phyloP scores from a whole-genome alignment of 169 alveolate species.

The Plasmodium yoelii region DNA sequence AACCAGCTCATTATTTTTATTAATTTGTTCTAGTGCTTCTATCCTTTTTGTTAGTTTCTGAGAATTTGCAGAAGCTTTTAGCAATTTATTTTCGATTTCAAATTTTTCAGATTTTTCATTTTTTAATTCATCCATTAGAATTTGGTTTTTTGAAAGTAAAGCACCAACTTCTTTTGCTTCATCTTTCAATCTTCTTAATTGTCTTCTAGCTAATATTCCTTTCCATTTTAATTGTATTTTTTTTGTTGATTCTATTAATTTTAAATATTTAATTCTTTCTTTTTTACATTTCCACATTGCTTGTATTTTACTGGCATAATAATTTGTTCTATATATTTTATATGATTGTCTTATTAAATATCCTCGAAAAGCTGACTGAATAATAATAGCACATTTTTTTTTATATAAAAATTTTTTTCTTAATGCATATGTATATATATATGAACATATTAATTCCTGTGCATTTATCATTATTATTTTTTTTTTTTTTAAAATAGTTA shows the following conservation, averaged over 20 bases:
- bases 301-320: conserved; percentile 85
- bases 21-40: conserved; percentile 79
- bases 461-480: conserved; percentile 11
- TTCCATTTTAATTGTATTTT: conserved; percentile 87
- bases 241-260: conserved; percentile 77
- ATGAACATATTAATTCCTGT: conserved; percentile 13
- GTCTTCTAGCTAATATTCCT: conserved; percentile 85
- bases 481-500: conserved; percentile 55
- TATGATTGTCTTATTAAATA: conserved; percentile 13
- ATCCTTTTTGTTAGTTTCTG: conserved; percentile 74
- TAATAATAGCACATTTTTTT: conserved; percentile 28
- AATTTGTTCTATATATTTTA: conserved; percentile 61
- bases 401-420: conserved; percentile 22
- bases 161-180: conserved; percentile 86
- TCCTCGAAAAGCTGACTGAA: conserved; percentile 45
- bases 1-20: conserved; percentile 46
- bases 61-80: conserved; percentile 85
- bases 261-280: conserved; percentile 75
- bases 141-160: conserved; percentile 79
- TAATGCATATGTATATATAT: conserved; percentile 23
- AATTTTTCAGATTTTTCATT: conserved; percentile 82
- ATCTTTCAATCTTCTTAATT: conserved; percentile 84
- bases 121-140: conserved; percentile 81
- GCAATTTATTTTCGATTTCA: conserved; percentile 84
- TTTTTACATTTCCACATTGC: conserved; percentile 81